Conservation (phyloP, 164 flowering plant species). For the Chloranthus sessilifolius region DNA sequence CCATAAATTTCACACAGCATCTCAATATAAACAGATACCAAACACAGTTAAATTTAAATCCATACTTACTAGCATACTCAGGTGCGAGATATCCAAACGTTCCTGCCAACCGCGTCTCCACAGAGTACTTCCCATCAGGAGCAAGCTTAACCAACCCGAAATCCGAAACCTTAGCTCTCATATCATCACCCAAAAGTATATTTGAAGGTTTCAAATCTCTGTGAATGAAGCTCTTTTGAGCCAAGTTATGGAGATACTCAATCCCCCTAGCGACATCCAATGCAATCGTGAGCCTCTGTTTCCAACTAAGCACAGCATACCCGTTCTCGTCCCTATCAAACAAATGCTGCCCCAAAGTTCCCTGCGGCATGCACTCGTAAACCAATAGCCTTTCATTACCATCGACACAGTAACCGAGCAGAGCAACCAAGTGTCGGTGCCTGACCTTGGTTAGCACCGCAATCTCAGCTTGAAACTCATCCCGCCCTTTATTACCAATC, state of each 20-base stretch:
- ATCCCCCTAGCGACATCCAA: conserved; percentile 54
- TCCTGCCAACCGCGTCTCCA: conserved; percentile 52
- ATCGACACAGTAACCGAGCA: conserved; percentile 38
- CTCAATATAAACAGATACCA: background rate
- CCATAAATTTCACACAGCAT: background rate
- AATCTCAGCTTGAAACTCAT: conserved; percentile 52
- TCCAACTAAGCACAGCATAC: conserved; percentile 38
- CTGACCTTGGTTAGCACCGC: conserved; percentile 48
- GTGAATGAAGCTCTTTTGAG: conserved; percentile 54
- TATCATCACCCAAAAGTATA: conserved; percentile 43
- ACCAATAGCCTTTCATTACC: conserved; percentile 45
- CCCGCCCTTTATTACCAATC: conserved; percentile 35
- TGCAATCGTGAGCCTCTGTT: conserved; percentile 42
- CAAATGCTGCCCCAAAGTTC: conserved; percentile 44
- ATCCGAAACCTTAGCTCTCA: conserved; percentile 56
- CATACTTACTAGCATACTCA: conserved; percentile 43
- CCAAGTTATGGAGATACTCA: conserved; percentile 52
- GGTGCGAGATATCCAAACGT: conserved; percentile 66
- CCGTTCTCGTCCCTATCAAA: conserved; percentile 24
- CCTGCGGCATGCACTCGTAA: conserved; percentile 57
- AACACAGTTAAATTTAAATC: background rate
- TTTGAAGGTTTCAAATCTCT: conserved; percentile 52
- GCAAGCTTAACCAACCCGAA: conserved; percentile 55
- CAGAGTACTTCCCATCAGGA: conserved; percentile 41
- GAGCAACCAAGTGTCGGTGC: conserved; percentile 50